Base-by-base conservation (phyloP, 352 stramenopile species). In the Phytophthora ohioensis region DNA sequence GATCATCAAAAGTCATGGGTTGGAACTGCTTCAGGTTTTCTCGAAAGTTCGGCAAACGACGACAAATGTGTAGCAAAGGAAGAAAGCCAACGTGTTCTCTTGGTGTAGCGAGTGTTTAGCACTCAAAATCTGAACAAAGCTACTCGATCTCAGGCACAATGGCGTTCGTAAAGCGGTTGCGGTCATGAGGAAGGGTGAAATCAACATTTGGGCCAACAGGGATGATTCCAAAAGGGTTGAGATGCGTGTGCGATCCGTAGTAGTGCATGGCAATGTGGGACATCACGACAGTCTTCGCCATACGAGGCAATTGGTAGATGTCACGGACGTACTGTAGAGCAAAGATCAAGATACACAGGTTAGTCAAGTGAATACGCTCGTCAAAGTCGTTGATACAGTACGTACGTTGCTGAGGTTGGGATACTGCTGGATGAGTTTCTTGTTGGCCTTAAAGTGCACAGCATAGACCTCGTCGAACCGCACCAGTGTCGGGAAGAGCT, bases 391-490 rank as follows among this genome's bases (percentile, higher is more conserved):
- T 10, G 31, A 5, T 27, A 36, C 13, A 34, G 10, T 27, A 54
- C 70, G 62, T 71, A 81, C 69, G 63, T 80, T 78, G 67, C 68
- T 98, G 27, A 98, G 71, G 67, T 94, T 92, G 41, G 86, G 84
- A 64, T 94, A 97, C 51, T 95, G 78, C 21, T 69, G 15, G 34
- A 98, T 84, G 15, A 78, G 77, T 21, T 87, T 90, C 42, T 84
- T 92, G 79, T 97, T 98, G 68, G 79, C 90, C 75, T 91, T 90
- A 73, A 88, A 90, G 46, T 86, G 77, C 47, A 80, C 74, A 41
- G 71, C 59, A 76, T 99, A 99, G 2, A 98, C 91, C 60, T 95
- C 90, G 78, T 98, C 95, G 64, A 98, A 98, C 21, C 96, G 88
- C 13, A 97, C 69, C n/a, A 98, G 79, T 3, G 94, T 98, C 9